These are phyloP conservation scores for Fusarium sambucinum DNA, from an alignment of 2,329 filamentous ascomycete species.

Conservation along the genomic window DNA sequence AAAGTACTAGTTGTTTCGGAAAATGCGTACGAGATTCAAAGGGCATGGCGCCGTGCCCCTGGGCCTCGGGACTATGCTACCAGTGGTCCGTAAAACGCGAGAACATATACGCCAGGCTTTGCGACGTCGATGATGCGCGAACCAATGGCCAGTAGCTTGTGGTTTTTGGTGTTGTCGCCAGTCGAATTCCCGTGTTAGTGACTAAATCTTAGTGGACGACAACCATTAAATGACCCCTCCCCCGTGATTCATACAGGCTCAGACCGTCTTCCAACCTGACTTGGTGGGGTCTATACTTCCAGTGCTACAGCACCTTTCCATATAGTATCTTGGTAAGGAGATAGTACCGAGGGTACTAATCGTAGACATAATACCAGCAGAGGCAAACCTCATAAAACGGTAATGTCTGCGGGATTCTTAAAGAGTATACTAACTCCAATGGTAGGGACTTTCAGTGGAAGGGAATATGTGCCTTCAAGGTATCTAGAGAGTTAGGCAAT, in stretches of 20 bases:
- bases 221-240: constrained; percentile 23
- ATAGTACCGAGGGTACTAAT: too few relatives aligned
- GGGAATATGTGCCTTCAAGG: background rate
- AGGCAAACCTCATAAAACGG: background rate
- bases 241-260: constrained; percentile 32
- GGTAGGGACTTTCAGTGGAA: too few relatives aligned
- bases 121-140: constrained; percentile 25
- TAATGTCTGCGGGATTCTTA: background rate
- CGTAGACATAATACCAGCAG: background rate
- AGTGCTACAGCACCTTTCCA: background rate
- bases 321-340: too few relatives aligned
- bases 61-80: constrained; percentile 24
- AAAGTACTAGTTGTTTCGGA: background rate
- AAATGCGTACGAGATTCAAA: constrained; percentile 46
- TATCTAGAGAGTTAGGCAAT: background rate
- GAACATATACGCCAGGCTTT: constrained; percentile 8
- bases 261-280: background rate
- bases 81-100: constrained; percentile 3
- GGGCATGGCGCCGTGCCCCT: constrained; percentile 44
- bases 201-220: constrained; percentile 32
- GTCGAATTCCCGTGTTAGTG: constrained; percentile 41
- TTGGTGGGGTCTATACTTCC: background rate
- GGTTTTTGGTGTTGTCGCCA: constrained; percentile 30
- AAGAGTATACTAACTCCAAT: background rate
- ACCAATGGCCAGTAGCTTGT: constrained; percentile 21